Conservation (phyloP, 768 basidiomycete genomes). For the Amanita polypyramis region DNA sequence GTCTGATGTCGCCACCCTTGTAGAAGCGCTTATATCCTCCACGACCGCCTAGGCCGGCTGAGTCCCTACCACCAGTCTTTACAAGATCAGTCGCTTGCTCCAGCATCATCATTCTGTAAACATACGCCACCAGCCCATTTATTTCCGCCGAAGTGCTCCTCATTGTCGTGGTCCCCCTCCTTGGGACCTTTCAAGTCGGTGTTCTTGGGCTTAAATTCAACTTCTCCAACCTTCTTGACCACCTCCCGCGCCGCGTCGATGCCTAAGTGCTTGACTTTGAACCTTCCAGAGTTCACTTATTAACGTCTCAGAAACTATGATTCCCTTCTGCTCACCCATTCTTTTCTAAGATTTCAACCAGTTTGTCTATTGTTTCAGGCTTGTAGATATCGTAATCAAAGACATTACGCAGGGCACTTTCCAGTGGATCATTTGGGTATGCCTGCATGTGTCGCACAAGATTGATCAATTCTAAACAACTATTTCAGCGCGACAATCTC, state of each 20-base stretch:
- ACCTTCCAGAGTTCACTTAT: conserved; percentile 18
- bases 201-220: conserved; percentile 47
- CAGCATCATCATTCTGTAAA: conserved; percentile 1
- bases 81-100: background rate
- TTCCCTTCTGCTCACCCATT: conserved; percentile 38
- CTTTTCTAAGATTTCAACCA: conserved; percentile 44
- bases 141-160: conserved; percentile 53
- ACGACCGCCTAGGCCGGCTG: conserved; percentile 56
- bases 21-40: conserved; percentile 59
- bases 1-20: conserved; percentile 55
- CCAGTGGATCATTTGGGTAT: conserved; percentile 47
- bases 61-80: conserved; percentile 56
- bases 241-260: conserved; percentile 47
- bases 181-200: conserved; percentile 44
- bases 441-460: conserved; percentile 53
- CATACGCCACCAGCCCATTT: conserved; percentile 57
- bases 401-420: conserved; percentile 49
- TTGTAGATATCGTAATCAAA: conserved; percentile 66
- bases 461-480: conserved; percentile 47
- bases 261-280: conserved; percentile 43
- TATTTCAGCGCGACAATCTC: background rate
- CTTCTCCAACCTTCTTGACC: conserved; percentile 39
- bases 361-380: conserved; percentile 51
- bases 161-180: conserved; percentile 51
- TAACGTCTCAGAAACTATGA: background rate